Base-by-base conservation (phyloP, 345 rosid species). In the Salix udensis region DNA sequence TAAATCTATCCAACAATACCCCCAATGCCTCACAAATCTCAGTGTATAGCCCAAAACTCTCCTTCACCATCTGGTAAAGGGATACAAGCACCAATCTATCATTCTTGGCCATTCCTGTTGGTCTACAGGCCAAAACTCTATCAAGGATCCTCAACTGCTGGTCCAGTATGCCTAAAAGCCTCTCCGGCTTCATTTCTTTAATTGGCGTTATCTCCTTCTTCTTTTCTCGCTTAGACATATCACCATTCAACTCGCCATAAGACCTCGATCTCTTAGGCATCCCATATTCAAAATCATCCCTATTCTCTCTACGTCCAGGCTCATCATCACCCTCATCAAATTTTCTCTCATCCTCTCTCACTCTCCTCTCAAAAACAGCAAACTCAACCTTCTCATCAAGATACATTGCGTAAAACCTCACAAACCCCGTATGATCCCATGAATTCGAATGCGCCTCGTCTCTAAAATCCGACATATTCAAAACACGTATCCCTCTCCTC, bases 341-440 rank as follows among this genome's bases (percentile, higher is more conserved):
- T 44, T 69, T 75, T n/a, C 68, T 44, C 4, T 58, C 70, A 31
- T 11, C 39, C 18, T 26, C 80, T 15, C 23, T 62, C 66, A 50
- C 68, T 50, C 84, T 91, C 48, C 81, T 86, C 75, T 88, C 89
- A 37, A 79, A 88, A 60, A 87, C 85, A 65, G 81, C 82, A 24
- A 85, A 79, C 74, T 93, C 98, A 15, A 95, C 93, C 72, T 89
- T 88, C 79, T 90, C 93, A 70, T 91, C 98, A 71, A 95, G 87
- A 78, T 88, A 95, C 85, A 88, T 64, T 4, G 97, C 93, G 60
- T 87, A 95, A 1, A 86, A 78, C 65, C 94, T 86, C 19, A 95
- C 94, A 67, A 95, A 93, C 21, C 91, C 93, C 0, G 97, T 88
- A 71, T 90, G 88, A 70, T 93, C 98, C 98, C 98, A 91, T 0